Evolutionary conservation across 768 basidiomycete genomes (phyloP).

Genomic region (Mycena epipterygia): DNA sequence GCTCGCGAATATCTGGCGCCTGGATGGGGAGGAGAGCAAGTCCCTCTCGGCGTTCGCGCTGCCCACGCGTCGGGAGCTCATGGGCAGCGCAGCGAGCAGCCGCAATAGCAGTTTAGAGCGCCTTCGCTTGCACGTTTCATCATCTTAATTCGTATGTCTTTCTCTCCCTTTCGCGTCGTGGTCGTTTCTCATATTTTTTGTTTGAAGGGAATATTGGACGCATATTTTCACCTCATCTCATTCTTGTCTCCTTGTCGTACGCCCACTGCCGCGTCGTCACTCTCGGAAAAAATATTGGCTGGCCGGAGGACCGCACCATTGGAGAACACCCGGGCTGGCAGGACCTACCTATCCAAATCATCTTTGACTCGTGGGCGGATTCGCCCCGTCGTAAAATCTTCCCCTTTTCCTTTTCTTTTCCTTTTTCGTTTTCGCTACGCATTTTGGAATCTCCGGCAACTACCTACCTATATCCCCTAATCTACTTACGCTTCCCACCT

Average conservation of each 20-base stretch:
- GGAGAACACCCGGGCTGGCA: slow-evolving; percentile 19
- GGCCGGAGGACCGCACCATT: slow-evolving; percentile 28
- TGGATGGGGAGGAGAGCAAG: slow-evolving; percentile 80
- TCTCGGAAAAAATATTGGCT: slow-evolving; percentile 29
- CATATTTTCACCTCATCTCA: slow-evolving; percentile 25
- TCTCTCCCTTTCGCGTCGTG: no score
- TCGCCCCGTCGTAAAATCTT: not conserved
- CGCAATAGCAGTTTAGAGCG: slow-evolving; percentile 47
- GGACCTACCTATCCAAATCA: slow-evolving; percentile 15
- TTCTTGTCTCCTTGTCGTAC: slow-evolving; percentile 12
- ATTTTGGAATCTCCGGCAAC: slow-evolving; percentile 26
- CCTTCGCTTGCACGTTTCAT: slow-evolving; percentile 26
- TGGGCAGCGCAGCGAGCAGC: slow-evolving; percentile 56
- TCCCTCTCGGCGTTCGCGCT: slow-evolving; percentile 62
- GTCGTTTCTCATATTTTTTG: not conserved
- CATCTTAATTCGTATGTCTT: slow-evolving; percentile 29
- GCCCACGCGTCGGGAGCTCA: slow-evolving; percentile 55
- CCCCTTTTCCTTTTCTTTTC: not conserved
- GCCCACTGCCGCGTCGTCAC: slow-evolving; percentile 26
- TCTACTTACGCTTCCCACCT: slow-evolving; percentile 29
- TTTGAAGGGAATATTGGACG: slow-evolving; percentile 31
- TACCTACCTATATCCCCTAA: slow-evolving; percentile 13
- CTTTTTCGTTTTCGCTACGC: not conserved
- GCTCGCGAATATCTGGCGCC: slow-evolving; percentile 74
- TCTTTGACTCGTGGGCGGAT: not conserved